Base-by-base conservation (phyloP, 768 basidiomycete species). In the Hygrocybe coccinea region DNA sequence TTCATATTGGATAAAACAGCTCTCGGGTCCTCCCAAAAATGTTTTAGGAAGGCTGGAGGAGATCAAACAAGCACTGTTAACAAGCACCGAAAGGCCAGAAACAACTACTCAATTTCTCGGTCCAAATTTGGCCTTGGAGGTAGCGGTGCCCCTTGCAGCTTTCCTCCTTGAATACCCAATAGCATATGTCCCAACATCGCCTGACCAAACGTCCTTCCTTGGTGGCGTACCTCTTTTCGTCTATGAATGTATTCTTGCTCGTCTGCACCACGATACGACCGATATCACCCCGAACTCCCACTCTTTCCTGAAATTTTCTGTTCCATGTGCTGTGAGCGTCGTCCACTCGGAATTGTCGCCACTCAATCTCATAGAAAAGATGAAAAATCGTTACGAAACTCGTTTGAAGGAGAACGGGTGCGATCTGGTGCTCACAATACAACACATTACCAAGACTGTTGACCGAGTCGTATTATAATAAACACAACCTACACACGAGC, bases 91-190 rank as follows among this genome's bases (percentile, higher is more conserved):
- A 22, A 4, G 15, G 15, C 44, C 44, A 12, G 17, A 19, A 19
- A n/a, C 22, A 12, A 11, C 17, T 22, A 17, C 22, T 46, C 11
- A 22, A 5, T 12, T 22, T 12, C 5, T 2, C 2, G 44, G 17
- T 5, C 17, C 17, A 8, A 46, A 19, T 7, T 19, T 22, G 5
- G 44, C 7, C 44, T 46, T 46, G 44, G 44, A 46, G 6, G 44
- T 46, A 11, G 17, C 29, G 15, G 44, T 87, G 39, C 79, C 85
- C 12, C 70, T 87, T 4, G 82, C 85, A 3, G 85, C 76, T 1
- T 56, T 83, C 7, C 64, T 86, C 22, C 76, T 86, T 34, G 84
- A 84, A 56, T 87, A 86, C 60, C 79, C 80, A 8, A 76, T 85
- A 8, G 74, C 77, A 21, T 84, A 84, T 49, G 63, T 77, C 29